Percentiles rank a stretch among this genome's conserved stretches.
phyloP scores from a whole-genome alignment of 768 basidiomycete genomes.

The Kondoa subrosea region DNA sequence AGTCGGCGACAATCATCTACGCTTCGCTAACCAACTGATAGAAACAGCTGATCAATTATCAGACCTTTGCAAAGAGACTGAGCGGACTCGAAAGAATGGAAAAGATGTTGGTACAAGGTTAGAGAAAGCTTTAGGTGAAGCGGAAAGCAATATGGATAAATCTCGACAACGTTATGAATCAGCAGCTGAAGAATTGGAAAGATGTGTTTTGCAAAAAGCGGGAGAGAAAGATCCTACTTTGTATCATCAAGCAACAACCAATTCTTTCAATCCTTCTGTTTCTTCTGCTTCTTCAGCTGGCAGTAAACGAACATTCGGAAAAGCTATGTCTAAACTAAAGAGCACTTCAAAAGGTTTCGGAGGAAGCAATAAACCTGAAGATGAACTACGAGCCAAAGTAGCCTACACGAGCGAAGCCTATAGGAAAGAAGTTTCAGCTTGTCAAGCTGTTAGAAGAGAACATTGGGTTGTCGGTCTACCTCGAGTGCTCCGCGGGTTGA shows the following conservation, averaged over 20 bases:
- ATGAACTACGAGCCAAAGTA: constrained; percentile 74
- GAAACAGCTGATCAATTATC: constrained; percentile 95
- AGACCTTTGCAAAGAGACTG: constrained; percentile 72
- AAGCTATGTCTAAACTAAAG: constrained; percentile 28
- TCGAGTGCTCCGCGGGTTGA: constrained; percentile 73
- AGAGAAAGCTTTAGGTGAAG: constrained; percentile 73
- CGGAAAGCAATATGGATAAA: constrained; percentile 72
- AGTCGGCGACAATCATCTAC: constrained; percentile 72
- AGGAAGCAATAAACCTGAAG: constrained; percentile 80
- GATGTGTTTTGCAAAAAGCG: constrained; percentile 80
- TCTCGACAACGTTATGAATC: constrained; percentile 68
- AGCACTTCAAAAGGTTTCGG: constrained; percentile 23
- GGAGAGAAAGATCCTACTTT: constrained; percentile 58
- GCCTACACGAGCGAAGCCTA: constrained; percentile 73
- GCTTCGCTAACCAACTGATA: constrained; percentile 67
- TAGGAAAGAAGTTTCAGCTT: constrained; percentile 73
- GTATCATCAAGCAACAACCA: constrained; percentile 18
- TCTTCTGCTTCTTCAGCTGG: not conserved
- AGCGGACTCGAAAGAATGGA: constrained; percentile 84
- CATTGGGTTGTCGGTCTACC: constrained; percentile 96
- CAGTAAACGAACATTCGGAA: constrained; percentile 24
- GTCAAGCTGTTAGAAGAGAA: constrained; percentile 79
- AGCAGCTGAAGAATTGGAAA: constrained; percentile 83
- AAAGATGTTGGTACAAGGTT: constrained; percentile 80
- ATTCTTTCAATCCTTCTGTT: not conserved